phyloP scores from a whole-genome alignment of 495 filamentous ascomycete species.

The Trypethelium eluteriae region DNA sequence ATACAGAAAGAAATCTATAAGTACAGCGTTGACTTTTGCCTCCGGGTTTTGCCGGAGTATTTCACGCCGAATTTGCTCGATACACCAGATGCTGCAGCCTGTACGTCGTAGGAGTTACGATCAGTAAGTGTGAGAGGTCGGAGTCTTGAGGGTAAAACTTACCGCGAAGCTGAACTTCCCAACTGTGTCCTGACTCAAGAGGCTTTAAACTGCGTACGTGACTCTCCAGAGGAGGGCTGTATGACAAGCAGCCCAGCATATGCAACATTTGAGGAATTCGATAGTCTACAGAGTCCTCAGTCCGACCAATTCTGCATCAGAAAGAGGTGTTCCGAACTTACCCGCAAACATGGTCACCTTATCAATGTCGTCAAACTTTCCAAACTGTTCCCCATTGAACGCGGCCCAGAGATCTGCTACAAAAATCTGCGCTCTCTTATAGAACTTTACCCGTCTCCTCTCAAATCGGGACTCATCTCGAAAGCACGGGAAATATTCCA shows the following conservation, averaged over 20 bases:
- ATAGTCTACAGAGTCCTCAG: constrained; percentile 56
- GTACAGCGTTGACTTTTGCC: constrained; percentile 68
- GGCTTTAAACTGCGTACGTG: constrained; percentile 54
- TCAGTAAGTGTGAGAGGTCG: background rate
- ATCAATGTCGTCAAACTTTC: constrained; percentile 83
- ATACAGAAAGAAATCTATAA: constrained; percentile 96
- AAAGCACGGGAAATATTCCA: constrained; percentile 76
- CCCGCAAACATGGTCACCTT: constrained; percentile 95
- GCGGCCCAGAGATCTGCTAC: constrained; percentile 94
- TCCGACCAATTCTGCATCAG: too few species aligned
- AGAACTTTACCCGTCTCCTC: constrained; percentile 64
- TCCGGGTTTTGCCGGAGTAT: constrained; percentile 68
- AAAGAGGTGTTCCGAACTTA: constrained; percentile 28
- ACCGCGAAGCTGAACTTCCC: constrained; percentile 80
- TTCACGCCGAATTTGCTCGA: constrained; percentile 81
- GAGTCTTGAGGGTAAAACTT: background rate
- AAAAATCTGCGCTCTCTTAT: constrained; percentile 92
- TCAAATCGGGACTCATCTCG: constrained; percentile 70
- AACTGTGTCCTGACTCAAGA: constrained; percentile 63
- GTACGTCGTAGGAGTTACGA: background rate
- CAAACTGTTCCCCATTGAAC: constrained; percentile 72
- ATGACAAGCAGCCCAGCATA: constrained; percentile 70
- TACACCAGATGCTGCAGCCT: constrained; percentile 84
- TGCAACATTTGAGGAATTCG: constrained; percentile 90
- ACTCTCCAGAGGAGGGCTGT: constrained; percentile 67